Evolutionary conservation across 352 stramenopile genomes (phyloP), one percentile per base, ranked within the genome.

Genomic region (Blastocystis sp.): DNA sequence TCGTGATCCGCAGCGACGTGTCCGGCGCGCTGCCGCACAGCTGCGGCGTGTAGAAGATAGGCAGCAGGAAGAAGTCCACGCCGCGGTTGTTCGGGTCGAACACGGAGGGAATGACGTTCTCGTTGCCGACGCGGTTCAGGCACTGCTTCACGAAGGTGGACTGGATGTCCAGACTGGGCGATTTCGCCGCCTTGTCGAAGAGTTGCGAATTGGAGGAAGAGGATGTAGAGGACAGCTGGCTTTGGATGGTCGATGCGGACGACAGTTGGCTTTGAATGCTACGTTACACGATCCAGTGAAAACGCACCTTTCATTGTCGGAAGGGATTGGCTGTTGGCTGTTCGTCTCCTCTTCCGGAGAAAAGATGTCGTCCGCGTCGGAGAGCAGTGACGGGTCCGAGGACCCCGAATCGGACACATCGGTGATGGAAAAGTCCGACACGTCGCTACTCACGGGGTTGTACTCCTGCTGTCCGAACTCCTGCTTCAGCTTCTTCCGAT

Each of bases 21-120:
- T 84, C 74, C 21, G 56, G 56, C 10, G 74, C 45, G 45, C 17
- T 48, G 2, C 74, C 74, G 48, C 74, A 84, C 21, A 84, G 23
- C 66, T 62, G 74, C n/a, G 74, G 74, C 41, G 74, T 84, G 53
- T 84, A 84, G 34, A 67, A 84, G 4, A 84, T 59, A 0, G 74
- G 74, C 19, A 84, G 61, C 0, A 84, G 34, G 34, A 69, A 84
- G 52, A 84, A 84, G 61, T 84, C 74, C 2, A 84, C 74, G 23
- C 74, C 74, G 7, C 34, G 56, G 1, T 62, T 62, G 34, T 61
- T 67, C 14, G 74, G 43, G 45, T 84, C 74, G 48, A 84, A 84
- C 2, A 84, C 74, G 40, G 74, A 62, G 23, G 74, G 74, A 45
- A 69, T 52, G 41, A 62, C 45, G 23, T 43, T 64, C 34, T 84